These are phyloP conservation scores for Sequoiadendron giganteum DNA, from an alignment of 75 land plant genomes.

Conservation along the genomic window DNA sequence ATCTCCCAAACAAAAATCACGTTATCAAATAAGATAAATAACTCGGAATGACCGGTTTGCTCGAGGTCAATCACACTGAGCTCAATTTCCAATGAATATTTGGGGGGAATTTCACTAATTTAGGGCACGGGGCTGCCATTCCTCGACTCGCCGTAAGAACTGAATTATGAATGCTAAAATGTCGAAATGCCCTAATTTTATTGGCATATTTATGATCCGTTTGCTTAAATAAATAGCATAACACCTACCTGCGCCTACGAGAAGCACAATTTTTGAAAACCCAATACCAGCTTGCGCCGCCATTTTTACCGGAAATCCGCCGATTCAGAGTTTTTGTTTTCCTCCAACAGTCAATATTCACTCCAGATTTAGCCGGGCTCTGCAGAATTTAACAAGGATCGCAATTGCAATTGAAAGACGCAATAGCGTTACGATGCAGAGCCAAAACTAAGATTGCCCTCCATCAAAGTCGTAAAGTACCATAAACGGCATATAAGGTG, in stretches of 20 bases:
- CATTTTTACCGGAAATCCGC: conserved; percentile 9
- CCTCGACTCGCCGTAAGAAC: neutral
- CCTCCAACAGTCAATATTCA: neutral
- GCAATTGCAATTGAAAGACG: neutral
- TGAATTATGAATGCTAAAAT: no score
- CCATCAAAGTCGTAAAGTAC: neutral
- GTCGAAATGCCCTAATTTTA: neutral
- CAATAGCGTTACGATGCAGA: neutral
- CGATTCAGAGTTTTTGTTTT: no score
- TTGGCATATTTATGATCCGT: neutral
- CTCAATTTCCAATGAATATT: neutral
- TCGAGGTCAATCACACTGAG: neutral
- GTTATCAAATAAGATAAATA: no score
- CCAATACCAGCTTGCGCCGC: conserved; percentile 25
- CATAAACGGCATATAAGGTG: no score
- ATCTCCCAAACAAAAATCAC: neutral
- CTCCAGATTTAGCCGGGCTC: neutral
- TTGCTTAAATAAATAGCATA: neutral
- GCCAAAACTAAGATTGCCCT: neutral
- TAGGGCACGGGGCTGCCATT: neutral
- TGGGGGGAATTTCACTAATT: neutral
- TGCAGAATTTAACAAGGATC: neutral
- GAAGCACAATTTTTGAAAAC: conserved; percentile 19
- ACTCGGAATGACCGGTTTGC: neutral
- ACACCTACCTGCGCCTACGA: conserved; percentile 32